These are phyloP conservation scores for Podospora conica DNA, from an alignment of 495 filamentous ascomycete genomes.

Conservation along the genomic window DNA sequence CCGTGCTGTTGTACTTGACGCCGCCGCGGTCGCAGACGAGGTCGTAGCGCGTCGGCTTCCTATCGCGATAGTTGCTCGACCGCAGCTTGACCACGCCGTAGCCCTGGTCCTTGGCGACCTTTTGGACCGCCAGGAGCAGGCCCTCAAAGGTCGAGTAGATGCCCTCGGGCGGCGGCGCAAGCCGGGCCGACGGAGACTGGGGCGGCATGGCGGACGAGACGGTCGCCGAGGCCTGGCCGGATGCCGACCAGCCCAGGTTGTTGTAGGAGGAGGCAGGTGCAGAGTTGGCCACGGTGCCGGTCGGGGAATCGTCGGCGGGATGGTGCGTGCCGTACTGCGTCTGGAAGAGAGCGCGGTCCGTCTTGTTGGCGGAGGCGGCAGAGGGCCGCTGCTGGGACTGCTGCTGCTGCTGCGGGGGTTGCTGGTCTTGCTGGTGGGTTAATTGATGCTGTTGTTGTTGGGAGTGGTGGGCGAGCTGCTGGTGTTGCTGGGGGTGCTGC, in stretches of 20 bases:
- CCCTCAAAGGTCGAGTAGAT: constrained; percentile 43
- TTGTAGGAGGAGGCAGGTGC: constrained; percentile 24
- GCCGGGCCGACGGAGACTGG: constrained; percentile 27
- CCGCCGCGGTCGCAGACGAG: constrained; percentile 48
- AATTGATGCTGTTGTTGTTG: background rate
- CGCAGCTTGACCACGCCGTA: constrained; percentile 47
- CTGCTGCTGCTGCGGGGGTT: constrained; percentile 15
- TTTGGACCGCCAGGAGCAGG: constrained; percentile 38
- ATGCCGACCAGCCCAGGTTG: constrained; percentile 23
- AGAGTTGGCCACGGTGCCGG: constrained; percentile 34
- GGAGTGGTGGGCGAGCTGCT: constrained; percentile 2
- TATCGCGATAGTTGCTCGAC: constrained; percentile 46
- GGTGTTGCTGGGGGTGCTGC: constrained; percentile 13
- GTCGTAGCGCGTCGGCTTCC: constrained; percentile 46
- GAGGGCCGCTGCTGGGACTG: constrained; percentile 24
- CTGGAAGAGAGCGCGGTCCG: constrained; percentile 26
- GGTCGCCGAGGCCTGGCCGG: constrained; percentile 21
- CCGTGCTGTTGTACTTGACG: constrained; percentile 49
- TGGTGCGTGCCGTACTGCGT: constrained; percentile 28
- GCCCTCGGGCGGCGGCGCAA: constrained; percentile 43
- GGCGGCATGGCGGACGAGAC: constrained; percentile 18
- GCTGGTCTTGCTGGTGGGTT: constrained; percentile 14
- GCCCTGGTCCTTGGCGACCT: constrained; percentile 43
- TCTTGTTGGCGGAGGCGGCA: constrained; percentile 16
- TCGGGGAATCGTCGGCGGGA: constrained; percentile 27